Evolutionary conservation across 2,329 filamentous ascomycete genomes (phyloP).

Genomic region (Ophioceras dolichostomum): DNA sequence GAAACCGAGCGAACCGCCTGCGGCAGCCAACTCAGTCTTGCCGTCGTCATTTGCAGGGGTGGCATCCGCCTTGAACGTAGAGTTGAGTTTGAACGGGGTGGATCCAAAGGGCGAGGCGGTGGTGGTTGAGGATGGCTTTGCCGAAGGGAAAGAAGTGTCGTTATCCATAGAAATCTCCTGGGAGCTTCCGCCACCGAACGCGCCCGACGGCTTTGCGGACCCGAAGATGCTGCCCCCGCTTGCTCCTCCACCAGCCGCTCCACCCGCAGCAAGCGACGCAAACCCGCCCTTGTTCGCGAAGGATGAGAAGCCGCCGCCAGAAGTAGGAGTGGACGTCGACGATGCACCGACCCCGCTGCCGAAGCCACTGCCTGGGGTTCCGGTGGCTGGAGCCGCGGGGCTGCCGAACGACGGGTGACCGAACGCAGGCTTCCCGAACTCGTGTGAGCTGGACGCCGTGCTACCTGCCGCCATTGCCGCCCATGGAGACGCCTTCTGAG

Average conservation of each 20-base stretch:
- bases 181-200: conserved; percentile 10
- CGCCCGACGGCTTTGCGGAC: conserved; percentile 22
- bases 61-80: conserved; percentile 54
- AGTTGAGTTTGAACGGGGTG: conserved; percentile 54
- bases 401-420: conserved; percentile 39
- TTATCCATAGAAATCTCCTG: conserved; percentile 20
- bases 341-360: conserved; percentile 16
- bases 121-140: conserved; percentile 19
- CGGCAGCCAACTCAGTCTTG: conserved; percentile 24
- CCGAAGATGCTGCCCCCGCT: conserved; percentile 24
- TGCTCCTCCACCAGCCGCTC: conserved; percentile 22
- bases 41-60: conserved; percentile 46
- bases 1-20: conserved; percentile 41
- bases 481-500: conserved; percentile 44
- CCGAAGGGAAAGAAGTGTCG: conserved; percentile 24
- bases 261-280: conserved; percentile 27
- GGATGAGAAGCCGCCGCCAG: conserved; percentile 11
- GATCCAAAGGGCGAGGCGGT: conserved; percentile 27
- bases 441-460: too few species aligned
- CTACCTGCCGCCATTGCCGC: too few species aligned
- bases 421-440: conserved; percentile 37
- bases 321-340: conserved; percentile 11
- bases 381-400: conserved; percentile 9
- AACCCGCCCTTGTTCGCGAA: conserved; percentile 31
- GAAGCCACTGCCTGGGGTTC: conserved; percentile 14